Conservation (phyloP, 371 early-diverging fungal genomes). For the Rhizomucor miehei region DNA sequence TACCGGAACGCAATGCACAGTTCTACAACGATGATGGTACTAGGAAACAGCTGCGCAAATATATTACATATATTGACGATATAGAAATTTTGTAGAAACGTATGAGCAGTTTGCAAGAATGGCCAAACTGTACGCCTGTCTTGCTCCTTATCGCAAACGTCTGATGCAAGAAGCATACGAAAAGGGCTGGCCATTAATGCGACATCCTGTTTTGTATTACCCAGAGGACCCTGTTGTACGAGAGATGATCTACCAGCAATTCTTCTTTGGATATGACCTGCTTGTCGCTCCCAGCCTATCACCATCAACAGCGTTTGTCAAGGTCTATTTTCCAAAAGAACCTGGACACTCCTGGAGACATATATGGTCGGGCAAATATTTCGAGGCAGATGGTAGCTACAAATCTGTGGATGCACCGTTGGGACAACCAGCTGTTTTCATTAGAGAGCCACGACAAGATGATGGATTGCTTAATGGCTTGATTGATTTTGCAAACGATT, state of each 20-base stretch:
- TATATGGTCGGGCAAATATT: conserved; percentile 44
- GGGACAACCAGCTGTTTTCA: conserved; percentile 44
- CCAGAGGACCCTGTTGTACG: conserved; percentile 35
- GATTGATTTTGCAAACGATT: conserved; percentile 28
- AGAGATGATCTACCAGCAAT: conserved; percentile 34
- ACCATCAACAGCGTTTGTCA: conserved; percentile 38
- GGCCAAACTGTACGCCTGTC: conserved; percentile 27
- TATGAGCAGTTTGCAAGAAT: conserved; percentile 36
- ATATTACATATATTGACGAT: no score
- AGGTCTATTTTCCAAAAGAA: conserved; percentile 44
- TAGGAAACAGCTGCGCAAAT: no score
- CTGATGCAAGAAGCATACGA: conserved; percentile 45
- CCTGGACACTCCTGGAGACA: conserved; percentile 32
- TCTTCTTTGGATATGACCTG: conserved; percentile 28
- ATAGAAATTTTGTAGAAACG: conserved; percentile 32
- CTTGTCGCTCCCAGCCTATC: conserved; percentile 36
- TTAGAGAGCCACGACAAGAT: conserved; percentile 44
- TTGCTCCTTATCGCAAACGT: conserved; percentile 34
- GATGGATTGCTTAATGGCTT: conserved; percentile 31
- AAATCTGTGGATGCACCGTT: conserved; percentile 37
- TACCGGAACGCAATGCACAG: conserved; percentile 49
- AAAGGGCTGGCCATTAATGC: conserved; percentile 51
- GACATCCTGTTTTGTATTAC: conserved; percentile 49
- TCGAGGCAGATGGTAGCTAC: conserved; percentile 35
- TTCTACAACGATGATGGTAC: conserved; percentile 52